phyloP scores from a whole-genome alignment of 192 early-diverging fungal species.

The Backusella liffmaniae region DNA sequence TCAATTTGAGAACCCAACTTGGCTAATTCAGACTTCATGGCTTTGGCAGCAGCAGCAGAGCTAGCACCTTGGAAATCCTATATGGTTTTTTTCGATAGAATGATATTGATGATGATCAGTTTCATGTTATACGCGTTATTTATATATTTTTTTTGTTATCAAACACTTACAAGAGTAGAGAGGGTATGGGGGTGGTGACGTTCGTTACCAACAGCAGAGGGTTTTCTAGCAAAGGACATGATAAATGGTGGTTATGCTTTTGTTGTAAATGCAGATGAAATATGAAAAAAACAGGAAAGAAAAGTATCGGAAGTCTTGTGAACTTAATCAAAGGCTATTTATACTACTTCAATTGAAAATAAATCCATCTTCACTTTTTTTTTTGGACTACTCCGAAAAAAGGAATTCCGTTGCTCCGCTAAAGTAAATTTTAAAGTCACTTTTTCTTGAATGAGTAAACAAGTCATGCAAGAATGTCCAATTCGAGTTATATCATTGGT shows the following conservation, averaged over 20 bases:
- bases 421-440: neutral
- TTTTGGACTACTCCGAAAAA: slow-evolving; percentile 7
- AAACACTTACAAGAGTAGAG: slow-evolving; percentile 47
- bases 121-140: neutral
- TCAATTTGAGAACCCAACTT: slow-evolving; percentile 55
- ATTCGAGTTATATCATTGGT: slow-evolving; percentile 4
- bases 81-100: neutral
- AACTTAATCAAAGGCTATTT: slow-evolving; percentile 10
- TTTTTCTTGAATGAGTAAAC: neutral
- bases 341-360: neutral
- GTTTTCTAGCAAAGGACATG: slow-evolving; percentile 23
- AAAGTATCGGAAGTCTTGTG: neutral
- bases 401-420: slow-evolving; percentile 3
- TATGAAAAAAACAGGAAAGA: neutral
- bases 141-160: neutral
- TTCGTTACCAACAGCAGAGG: slow-evolving; percentile 26
- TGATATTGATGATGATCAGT: neutral
- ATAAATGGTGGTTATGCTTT: neutral
- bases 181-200: slow-evolving; percentile 53
- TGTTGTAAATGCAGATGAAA: neutral
- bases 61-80: slow-evolving; percentile 61
- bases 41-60: slow-evolving; percentile 60
- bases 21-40: slow-evolving; percentile 75
- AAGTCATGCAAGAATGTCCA: slow-evolving; percentile 9
- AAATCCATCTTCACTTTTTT: neutral